Conservation (phyloP, 352 stramenopile species). For the Phytophthora fragariae region DNA sequence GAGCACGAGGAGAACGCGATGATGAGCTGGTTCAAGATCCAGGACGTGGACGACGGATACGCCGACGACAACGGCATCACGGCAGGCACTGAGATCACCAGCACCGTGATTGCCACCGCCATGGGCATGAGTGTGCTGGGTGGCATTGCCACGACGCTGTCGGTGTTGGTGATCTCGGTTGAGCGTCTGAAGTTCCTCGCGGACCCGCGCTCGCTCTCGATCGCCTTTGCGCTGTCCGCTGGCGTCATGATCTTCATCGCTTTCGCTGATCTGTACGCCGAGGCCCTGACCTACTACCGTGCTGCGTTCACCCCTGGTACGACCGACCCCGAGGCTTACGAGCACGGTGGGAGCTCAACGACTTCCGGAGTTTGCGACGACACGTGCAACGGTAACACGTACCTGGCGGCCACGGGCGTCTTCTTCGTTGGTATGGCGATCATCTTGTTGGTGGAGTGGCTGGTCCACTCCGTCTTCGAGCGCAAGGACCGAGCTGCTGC, state of each 20-base stretch:
- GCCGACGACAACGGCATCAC: constrained; percentile 51
- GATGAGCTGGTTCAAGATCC: constrained; percentile 81
- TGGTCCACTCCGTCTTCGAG: constrained; percentile 62
- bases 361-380: constrained; percentile 61
- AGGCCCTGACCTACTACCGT: constrained; percentile 64
- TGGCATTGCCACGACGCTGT: constrained; percentile 67
- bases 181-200: constrained; percentile 65
- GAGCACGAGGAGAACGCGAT: constrained; percentile 85
- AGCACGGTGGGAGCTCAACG: constrained; percentile 51
- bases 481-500: constrained; percentile 25
- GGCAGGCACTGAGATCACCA: constrained; percentile 46
- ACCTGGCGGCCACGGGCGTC: constrained; percentile 53
- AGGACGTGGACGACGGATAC: constrained; percentile 51
- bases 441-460: constrained; percentile 70
- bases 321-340: constrained; percentile 69
- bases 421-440: constrained; percentile 71
- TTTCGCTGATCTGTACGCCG: constrained; percentile 63
- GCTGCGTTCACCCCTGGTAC: constrained; percentile 59
- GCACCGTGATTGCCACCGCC: constrained; percentile 55
- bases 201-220: constrained; percentile 61
- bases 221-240: constrained; percentile 72
- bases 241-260: constrained; percentile 84
- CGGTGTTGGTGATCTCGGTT: constrained; percentile 66
- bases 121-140: constrained; percentile 80
- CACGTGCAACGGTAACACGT: constrained; percentile 65